Evolutionary conservation across 2,329 filamentous ascomycete genomes (phyloP), one percentile per base, ranked within the genome.

Genomic region (Trichoderma cornu-damae): DNA sequence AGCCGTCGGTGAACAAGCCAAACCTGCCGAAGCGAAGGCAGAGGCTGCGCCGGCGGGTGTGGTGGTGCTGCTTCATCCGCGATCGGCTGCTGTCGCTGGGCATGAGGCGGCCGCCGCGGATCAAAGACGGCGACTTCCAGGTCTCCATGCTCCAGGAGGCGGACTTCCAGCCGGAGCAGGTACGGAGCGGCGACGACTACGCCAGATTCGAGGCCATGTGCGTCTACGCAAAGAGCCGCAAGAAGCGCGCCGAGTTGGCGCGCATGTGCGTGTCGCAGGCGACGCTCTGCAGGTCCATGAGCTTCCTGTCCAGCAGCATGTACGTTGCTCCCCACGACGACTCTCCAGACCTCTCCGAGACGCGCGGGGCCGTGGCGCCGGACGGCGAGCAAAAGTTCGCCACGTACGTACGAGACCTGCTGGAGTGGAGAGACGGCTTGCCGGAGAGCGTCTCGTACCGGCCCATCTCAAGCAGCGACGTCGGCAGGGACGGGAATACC

Each of bases 31-130:
- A 46, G 12, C 32, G 52, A 9, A 55, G 28, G 22, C 52, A 55
- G 24, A 46, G 52, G 12, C 52, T 55, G 22, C 52, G 52, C 1
- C 52, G 52, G 1, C 52, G 52, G 6, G 52, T 55, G 22, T 55
- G 52, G 52, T 55, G 52, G 52, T 55, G 52, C 32, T 55, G 52
- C 32, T 55, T 55, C 52, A 55, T 47, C n/a, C 52, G 52, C 42
- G 52, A 55, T n/a, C 52, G 52, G 4, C 42, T 55, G 32, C 24
- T 55, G 14, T 55, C 52, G 1, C 42, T 55, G 6, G 52, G 52
- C 32, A 55, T 55, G 52, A 55, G 38, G 52, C 52, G 52, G 1
- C 42, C 38, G 5, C 52, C 52, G 1, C 52, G 52, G 3, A 55
- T 55, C 42, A 47, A 47, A 22, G 52, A 55, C 24, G 42, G 52